Base-by-base conservation (phyloP, 164 flowering plant species). In the Stephania japonica region DNA sequence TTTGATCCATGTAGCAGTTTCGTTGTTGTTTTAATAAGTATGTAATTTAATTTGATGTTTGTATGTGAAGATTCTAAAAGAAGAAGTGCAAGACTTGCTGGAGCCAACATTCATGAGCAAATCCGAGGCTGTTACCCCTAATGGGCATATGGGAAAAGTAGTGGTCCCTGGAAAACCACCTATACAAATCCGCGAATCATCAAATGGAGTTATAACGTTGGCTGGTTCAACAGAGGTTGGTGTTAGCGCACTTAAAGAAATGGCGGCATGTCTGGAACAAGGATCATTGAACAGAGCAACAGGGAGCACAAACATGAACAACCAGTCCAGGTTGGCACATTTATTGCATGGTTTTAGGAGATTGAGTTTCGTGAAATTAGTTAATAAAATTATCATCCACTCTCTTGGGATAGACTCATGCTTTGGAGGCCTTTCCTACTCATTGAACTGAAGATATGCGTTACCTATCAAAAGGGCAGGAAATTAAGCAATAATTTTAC, bases 291-390 rank as follows among this genome's bases (percentile, higher is more conserved):
- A 88, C 84, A 81, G 98, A 76, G 99, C 99, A 65, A 96, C 99
- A 18, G 97, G 98, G 65, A 96, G 99, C 83, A 96, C 98, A 71
- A 96, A 96, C 83, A 96, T 96, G 99, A 96, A 96, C 84, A 91
- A 91, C 75, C 98, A 96, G 75, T 96, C 99, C 64, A 96, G 99
- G 99, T 94, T 27, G 72, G 27, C 47, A 56, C 21, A 18, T 56
- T 19, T 7, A 16, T 56, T 16, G 63, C 63, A 32, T 21, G n/a
- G n/a, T 56, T 44, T 44, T 44, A 44, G 14, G 14, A 44, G 50
- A 44, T 44, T 6, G 11, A 7, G 16, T 47, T 12, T 14, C 10
- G 13, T 47, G 53, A 47, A 47, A 47, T n/a, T n/a, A n/a, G n/a
- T n/a, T n/a, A n/a, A n/a, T 47, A 16, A 47, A 13, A 47, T 7